Conservation (phyloP, 176 grass and related monocot species). For the Zoysia japonica region DNA sequence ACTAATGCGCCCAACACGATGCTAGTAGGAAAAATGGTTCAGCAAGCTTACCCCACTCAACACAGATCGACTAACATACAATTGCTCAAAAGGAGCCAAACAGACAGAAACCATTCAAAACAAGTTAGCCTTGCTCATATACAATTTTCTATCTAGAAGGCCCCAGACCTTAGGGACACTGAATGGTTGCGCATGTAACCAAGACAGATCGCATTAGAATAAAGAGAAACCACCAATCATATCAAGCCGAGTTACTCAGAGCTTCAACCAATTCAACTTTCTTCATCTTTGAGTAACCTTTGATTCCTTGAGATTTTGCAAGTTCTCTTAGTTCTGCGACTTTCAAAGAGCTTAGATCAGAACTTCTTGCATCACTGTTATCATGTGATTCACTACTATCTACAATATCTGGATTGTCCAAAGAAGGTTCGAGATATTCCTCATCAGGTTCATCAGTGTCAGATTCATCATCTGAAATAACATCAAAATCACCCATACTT, state of each 20-base stretch:
- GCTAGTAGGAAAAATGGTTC: conserved; percentile 4
- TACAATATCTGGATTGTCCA: conserved; percentile 35
- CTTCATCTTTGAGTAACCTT: conserved; percentile 80
- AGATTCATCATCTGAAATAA: conserved; percentile 41
- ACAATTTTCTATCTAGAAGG: conserved; percentile 39
- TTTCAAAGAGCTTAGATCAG: conserved; percentile 59
- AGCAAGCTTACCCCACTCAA: conserved; percentile 9
- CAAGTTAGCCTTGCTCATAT: conserved; percentile 37
- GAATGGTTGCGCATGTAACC: background rate
- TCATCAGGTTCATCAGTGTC: conserved; percentile 34
- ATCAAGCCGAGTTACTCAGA: conserved; percentile 44
- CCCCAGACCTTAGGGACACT: background rate
- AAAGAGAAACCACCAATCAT: background rate
- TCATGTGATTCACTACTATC: conserved; percentile 17
- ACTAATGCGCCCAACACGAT: background rate
- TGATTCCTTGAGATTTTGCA: conserved; percentile 66
- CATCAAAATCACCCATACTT: conserved; percentile 30
- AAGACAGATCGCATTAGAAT: too few relatives aligned
- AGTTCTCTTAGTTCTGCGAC: conserved; percentile 61
- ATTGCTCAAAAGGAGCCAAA: conserved; percentile 2
- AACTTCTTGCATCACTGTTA: conserved; percentile 11
- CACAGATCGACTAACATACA: conserved; percentile 16
- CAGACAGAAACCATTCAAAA: conserved; percentile 9
- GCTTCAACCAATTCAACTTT: conserved; percentile 64
- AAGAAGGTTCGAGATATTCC: conserved; percentile 33